Evolutionary conservation across 768 basidiomycete species (phyloP).

Genomic region (Suillus subaureus): DNA sequence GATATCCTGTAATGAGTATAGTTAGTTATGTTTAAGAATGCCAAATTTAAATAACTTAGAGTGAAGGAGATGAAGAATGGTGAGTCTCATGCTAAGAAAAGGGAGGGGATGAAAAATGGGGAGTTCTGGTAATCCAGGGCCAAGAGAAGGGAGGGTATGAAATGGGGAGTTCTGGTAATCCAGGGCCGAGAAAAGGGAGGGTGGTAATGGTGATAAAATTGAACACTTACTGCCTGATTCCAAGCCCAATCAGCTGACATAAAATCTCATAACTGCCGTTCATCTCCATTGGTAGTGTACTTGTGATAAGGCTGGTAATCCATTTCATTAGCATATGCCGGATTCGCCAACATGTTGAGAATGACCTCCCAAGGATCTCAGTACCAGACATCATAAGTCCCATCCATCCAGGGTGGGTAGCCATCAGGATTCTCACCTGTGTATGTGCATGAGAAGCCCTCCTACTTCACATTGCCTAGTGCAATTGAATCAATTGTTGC

Average conservation of each 20-base stretch:
- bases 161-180: too few species aligned
- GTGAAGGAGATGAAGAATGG: background rate
- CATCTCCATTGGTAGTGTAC: conserved; percentile 14
- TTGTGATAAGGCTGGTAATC: conserved; percentile 23
- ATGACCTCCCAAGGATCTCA: conserved; percentile 19
- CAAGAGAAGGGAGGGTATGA: too few species aligned
- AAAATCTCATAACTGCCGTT: conserved; percentile 2
- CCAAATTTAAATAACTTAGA: too few species aligned
- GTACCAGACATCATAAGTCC: conserved; percentile 31
- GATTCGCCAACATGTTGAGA: conserved; percentile 24
- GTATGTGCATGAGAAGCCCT: conserved; percentile 23
- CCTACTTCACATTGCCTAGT: conserved; percentile 32
- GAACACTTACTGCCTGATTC: conserved; percentile 15
- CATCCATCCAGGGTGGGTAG: conserved; percentile 27
- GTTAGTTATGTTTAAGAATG: background rate
- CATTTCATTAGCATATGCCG: conserved; percentile 20
- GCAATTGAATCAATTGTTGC: conserved; percentile 27
- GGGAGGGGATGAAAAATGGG: background rate
- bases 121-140: too few species aligned
- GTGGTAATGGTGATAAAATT: background rate
- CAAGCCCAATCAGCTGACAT: conserved; percentile 19
- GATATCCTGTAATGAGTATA: background rate
- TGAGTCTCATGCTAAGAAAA: background rate
- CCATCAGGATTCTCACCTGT: conserved; percentile 16
- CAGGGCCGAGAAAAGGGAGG: too few species aligned